Percentiles rank a stretch among this genome's conserved stretches.
These are phyloP conservation scores for Malus orientalis DNA, from an alignment of 306 rosid species.

Conservation along the genomic window DNA sequence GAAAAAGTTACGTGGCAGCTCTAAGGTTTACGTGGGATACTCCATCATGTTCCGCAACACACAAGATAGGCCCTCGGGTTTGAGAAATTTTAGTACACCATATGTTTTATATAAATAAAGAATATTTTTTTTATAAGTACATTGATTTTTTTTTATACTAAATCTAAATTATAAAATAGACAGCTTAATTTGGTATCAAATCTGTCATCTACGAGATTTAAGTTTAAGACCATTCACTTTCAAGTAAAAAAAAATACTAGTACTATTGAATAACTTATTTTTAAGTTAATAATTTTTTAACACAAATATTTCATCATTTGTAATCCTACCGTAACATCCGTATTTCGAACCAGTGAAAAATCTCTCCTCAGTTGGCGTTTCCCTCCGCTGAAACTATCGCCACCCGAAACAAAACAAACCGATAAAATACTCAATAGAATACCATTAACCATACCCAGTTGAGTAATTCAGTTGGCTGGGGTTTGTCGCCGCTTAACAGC, in stretches of 20 bases:
- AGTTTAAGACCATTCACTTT: rapidly evolving
- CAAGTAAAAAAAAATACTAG: rapidly evolving
- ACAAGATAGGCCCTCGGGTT: background rate
- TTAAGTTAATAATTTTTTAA: no score
- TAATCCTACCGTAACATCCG: no score
- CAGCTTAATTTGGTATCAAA: rapidly evolving
- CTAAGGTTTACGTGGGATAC: background rate
- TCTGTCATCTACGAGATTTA: no score
- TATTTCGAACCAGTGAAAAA: no score
- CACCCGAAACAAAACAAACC: background rate
- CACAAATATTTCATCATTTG: no score
- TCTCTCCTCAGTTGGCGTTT: no score
- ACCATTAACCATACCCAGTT: no score
- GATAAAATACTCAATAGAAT: background rate
- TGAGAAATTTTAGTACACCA: no score
- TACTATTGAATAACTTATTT: no score
- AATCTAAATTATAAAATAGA: rapidly evolving
- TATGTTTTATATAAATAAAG: no score
- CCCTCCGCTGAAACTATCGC: conserved; percentile 1
- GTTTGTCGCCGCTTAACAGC: background rate
- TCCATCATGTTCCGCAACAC: background rate
- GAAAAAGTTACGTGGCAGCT: background rate
- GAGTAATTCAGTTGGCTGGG: background rate
- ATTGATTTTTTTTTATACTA: no score
- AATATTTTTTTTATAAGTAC: no score